phyloP scores from a whole-genome alignment of 75 land plant genomes.

The Cryptomeria japonica region DNA sequence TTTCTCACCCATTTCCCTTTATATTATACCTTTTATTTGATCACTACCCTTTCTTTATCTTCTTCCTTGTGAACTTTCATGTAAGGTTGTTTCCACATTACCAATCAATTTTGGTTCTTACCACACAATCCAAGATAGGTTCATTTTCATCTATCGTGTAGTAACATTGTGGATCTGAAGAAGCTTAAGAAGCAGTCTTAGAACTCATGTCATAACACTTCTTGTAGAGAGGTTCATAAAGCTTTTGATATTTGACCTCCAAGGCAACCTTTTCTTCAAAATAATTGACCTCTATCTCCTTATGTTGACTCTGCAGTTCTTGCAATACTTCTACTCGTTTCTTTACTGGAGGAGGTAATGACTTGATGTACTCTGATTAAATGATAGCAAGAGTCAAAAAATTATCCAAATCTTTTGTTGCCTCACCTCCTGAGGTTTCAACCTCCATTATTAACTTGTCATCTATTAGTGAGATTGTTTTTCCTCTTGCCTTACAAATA shows the following conservation, averaged over 20 bases:
- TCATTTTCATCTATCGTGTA: slow-evolving; percentile 33
- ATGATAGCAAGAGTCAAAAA: background rate
- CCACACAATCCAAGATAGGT: slow-evolving; percentile 23
- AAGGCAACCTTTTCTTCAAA: slow-evolving; percentile 83
- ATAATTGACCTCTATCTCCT: slow-evolving; percentile 82
- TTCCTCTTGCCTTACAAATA: no score
- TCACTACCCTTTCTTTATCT: slow-evolving; percentile 48
- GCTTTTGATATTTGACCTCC: slow-evolving; percentile 86
- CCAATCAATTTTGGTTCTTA: slow-evolving; percentile 56
- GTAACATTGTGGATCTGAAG: no score
- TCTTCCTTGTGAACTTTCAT: slow-evolving; percentile 47
- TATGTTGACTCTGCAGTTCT: slow-evolving; percentile 64
- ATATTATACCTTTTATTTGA: no score
- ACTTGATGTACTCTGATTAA: slow-evolving; percentile 14
- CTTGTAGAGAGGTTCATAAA: slow-evolving; percentile 71
- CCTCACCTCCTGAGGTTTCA: no score
- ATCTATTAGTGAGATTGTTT: no score
- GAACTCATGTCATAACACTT: slow-evolving; percentile 87
- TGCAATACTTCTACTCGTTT: slow-evolving; percentile 59
- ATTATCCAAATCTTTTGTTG: no score
- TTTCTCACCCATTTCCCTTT: no score
- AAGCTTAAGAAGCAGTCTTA: no score
- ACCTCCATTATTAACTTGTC: no score
- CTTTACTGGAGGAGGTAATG: slow-evolving; percentile 45
- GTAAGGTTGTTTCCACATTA: slow-evolving; percentile 47